Evolutionary conservation across 306 rosid species (phyloP).

Genomic region (Alnus glutinosa): DNA sequence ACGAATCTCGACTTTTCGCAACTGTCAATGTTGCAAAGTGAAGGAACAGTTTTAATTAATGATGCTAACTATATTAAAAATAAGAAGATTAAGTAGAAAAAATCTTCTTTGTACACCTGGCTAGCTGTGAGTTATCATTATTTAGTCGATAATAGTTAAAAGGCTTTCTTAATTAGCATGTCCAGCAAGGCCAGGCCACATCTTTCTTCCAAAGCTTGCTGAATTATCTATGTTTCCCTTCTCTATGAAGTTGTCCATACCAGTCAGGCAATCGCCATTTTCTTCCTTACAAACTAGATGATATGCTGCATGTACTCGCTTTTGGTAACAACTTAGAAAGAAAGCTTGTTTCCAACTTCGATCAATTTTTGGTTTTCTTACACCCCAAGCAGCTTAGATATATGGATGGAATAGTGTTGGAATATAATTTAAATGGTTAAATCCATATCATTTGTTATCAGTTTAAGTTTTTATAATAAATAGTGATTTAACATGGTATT

Average conservation of each 20-base stretch:
- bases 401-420: slow-evolving; percentile 16
- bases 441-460: no score
- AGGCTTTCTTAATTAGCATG: slow-evolving; percentile 18
- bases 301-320: not conserved
- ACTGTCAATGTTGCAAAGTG: not conserved
- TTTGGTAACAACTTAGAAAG: not conserved
- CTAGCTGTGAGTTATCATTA: slow-evolving; percentile 9
- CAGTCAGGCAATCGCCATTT: not conserved
- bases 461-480: no score
- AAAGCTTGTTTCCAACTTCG: slow-evolving; percentile 1
- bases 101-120: slow-evolving; percentile 53
- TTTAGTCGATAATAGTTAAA: not conserved
- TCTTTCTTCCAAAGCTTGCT: not conserved
- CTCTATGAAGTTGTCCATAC: not conserved
- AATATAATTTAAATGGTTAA: not conserved
- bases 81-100: slow-evolving; percentile 19
- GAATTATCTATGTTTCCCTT: slow-evolving; percentile 5
- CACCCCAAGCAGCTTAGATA: slow-evolving; percentile 28
- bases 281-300: slow-evolving; percentile 4
- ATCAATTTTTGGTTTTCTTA: slow-evolving; percentile 26
- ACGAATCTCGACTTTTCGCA: slow-evolving; percentile 29
- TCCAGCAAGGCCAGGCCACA: slow-evolving; percentile 8
- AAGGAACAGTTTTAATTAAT: not conserved
- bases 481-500: no score
- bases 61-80: slow-evolving; percentile 3